Evolutionary conservation across 2,329 filamentous ascomycete species (phyloP), one percentile per base, ranked within the genome.

Genomic region (Achaetomium macrosporum): DNA sequence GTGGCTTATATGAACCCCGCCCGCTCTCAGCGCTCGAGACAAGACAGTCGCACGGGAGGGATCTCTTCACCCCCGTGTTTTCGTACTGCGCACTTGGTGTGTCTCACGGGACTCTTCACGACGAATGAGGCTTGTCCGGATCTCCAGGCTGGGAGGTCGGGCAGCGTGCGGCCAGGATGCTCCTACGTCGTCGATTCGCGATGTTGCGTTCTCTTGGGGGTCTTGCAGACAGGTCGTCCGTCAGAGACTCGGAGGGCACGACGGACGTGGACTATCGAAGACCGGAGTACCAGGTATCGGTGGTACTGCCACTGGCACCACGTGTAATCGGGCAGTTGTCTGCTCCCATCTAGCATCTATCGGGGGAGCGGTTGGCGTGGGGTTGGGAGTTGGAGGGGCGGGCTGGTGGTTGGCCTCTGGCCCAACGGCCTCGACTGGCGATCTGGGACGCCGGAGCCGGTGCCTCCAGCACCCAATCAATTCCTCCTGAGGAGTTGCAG

Each of bases 321-420:
- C 62, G 62, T 64, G 62, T 64, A 61, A 59, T 62, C 55, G 60
- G 61, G 57, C 58, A 59, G 56, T n/a, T 55, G 50, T 55, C 39
- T 45, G 44, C 35, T 54, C 25, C 25, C 25, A 25, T 25, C 53
- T 48, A 29, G 48, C 51, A 42, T 30, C 35, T 20, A 15, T 35
- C 33, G 5, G 33, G 12, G 30, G 33, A 11, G 33, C 33, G 31
- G 52, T 51, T 44, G 56, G 57, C 57, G 58, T 60, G 61, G 61
- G 61, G 57, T 57, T 54, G 48, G 47, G 29, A 37, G 46, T 12
- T 16, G 31, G 31, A 33, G 17, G 37, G 15, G 12, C 40, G 53
- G 29, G 42, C 20, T 54, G 13, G 42, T 19, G 57, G 54, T 51
- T 55, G 47, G 50, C 44, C 46, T 47, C 25, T 37, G 43, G 40